phyloP scores from a whole-genome alignment of 495 filamentous ascomycete genomes.

The Tuber calosporum region DNA sequence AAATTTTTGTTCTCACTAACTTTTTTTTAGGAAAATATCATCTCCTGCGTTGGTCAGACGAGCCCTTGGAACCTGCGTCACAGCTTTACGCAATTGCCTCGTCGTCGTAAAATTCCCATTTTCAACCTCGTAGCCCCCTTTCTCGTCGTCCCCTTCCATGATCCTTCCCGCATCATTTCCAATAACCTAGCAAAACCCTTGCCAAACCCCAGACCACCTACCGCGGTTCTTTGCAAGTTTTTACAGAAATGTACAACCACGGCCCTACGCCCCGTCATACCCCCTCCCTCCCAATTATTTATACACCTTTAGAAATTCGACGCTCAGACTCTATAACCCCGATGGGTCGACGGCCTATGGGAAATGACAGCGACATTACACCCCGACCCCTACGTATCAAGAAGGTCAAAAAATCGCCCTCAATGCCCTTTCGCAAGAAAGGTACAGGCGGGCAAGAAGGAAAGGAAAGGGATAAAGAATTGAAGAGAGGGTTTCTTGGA shows the following conservation, averaged over 20 bases:
- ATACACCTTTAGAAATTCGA: not conserved
- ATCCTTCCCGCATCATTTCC: not conserved
- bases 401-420: conserved; percentile 30
- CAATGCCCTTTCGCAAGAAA: conserved; percentile 18
- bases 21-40: not conserved
- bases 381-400: conserved; percentile 27
- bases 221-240: not conserved
- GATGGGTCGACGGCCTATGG: not conserved
- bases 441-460: not conserved
- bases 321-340: not conserved
- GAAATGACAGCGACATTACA: conserved; percentile 9
- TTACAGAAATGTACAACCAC: not conserved
- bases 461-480: not conserved
- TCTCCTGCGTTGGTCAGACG: not conserved
- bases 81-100: not conserved
- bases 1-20: not conserved
- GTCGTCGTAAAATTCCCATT: not conserved
- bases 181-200: not conserved
- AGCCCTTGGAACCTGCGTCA: not conserved
- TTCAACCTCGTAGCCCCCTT: not conserved
- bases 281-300: not conserved
- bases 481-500: conserved; percentile 19
- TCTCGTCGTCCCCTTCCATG: not conserved
- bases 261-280: not conserved
- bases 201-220: not conserved